Base-by-base conservation (phyloP, 768 basidiomycete species). In the Naganishia vaughanmartiniae region DNA sequence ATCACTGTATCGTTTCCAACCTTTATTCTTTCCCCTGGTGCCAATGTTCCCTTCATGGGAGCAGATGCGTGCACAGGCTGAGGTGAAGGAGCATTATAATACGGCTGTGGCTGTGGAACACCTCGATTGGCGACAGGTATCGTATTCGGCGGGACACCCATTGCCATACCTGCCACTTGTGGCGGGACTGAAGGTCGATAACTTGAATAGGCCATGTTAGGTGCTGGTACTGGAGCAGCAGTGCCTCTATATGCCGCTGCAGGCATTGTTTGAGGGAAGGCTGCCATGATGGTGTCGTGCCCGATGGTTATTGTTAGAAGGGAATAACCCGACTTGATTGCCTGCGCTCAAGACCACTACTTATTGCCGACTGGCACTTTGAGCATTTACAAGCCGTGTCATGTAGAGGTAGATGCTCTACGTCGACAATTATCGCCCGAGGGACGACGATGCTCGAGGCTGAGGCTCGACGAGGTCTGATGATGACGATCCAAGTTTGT, bases 1-100 rank as follows among this genome's bases (percentile, higher is more conserved):
- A 90, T 88, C 66, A 99, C 93, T 24, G 85, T 87, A 82, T 90
- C 89, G 76, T 91, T 91, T 6, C 81, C 82, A 70, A 99, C 92
- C 6, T 87, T 83, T 75, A 99, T 91, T 57, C 89, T 86, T 80
- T 96, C 93, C 4, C 96, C 96, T 5, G 84, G 83, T 9, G 78
- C 76, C 15, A 85, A 78, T 0, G 82, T 83, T 1, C 84, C 84
- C 63, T 82, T 81, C 54, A 36, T 53, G 24, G 45, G 69, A 10
- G 30, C 36, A 36, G 69, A 26, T 31, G 48, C 6, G 17, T 14
- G 36, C 30, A 7, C 60, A 11, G 60, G 26, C 42, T 45, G 39
- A 39, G 58, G 36, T 4, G 39, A 21, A 28, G 60, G 26, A 45
- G 24, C 19, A 45, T 30, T 63, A 19, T 63, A 63, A 36, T 42